Base-by-base conservation (phyloP, 495 filamentous ascomycete genomes). In the Aspergillus incahuasiensis region DNA sequence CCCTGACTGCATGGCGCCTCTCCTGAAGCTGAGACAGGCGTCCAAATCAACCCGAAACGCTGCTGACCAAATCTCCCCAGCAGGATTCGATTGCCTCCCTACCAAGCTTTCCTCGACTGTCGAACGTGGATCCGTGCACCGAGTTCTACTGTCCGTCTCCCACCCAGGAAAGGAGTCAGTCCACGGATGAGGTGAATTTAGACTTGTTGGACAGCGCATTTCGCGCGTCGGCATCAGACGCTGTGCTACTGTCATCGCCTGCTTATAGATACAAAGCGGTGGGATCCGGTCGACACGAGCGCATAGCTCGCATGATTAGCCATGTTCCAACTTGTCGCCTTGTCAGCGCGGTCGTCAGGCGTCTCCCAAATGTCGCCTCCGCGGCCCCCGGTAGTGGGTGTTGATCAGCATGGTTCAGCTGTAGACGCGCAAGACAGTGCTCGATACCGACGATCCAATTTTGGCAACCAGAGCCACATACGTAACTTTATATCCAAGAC, bases 1-100 rank as follows among this genome's bases (percentile, higher is more conserved):
- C 62, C 62, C 49, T 30, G 28, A 30, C 44, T 57, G 47, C 34
- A 56, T 43, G 52, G 40, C 42, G 53, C 32, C n/a, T 48, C 48
- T 49, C 39, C 43, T 56, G 38, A 51, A 13, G 6, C 48, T 16
- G n/a, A 40, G 38, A 16, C 38, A 12, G n/a, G 5, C 38, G 3
- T 40, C n/a, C 15, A 40, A 40, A 40, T 40, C 38, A 40, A 40
- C 38, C 13, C 38, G 38, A 40, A 40, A 40, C 38, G 38, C 38
- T 40, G 38, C 38, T 40, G 38, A 40, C 38, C 15, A 18, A 18
- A 40, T 40, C 38, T 40, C 38, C 5, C n/a, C 38, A 18, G 38
- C 38, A 18, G n/a, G 38, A 18, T 40, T 40, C n/a, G 38, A 16
- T 8, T 40, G 2, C 38, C 1, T 18, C 6, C 20, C 18, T 44